A percentile compares a stretch with the other conserved stretches of the same genome.
These are phyloP conservation scores for Steccherinum ochraceum DNA, from an alignment of 768 basidiomycete genomes.

Conservation along the genomic window DNA sequence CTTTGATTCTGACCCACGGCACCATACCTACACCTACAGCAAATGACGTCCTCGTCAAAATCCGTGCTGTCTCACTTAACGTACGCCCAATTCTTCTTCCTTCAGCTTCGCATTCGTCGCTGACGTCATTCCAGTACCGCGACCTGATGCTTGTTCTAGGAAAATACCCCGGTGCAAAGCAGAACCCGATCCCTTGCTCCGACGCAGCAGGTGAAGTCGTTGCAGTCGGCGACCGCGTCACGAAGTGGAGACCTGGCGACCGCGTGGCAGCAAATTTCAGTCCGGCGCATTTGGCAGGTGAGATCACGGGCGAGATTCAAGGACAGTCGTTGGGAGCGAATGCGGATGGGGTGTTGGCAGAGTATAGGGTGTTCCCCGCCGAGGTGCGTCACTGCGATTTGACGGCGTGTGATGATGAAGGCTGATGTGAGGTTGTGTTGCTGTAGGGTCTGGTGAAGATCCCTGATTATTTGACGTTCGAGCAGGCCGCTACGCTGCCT, in stretches of 20 bases:
- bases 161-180: constrained; percentile 31
- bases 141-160: constrained; percentile 39
- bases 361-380: constrained; percentile 46
- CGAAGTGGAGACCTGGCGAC: constrained; percentile 45
- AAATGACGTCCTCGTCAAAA: constrained; percentile 47
- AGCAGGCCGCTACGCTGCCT: constrained; percentile 59
- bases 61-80: constrained; percentile 52
- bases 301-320: constrained; percentile 29
- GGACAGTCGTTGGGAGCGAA: constrained; percentile 38
- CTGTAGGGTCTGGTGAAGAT: constrained; percentile 4
- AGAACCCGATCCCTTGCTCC: constrained; percentile 25
- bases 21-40: constrained; percentile 30
- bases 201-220: constrained; percentile 56
- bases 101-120: not conserved
- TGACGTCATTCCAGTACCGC: constrained; percentile 34
- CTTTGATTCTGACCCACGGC: constrained; percentile 21
- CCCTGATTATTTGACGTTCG: constrained; percentile 45
- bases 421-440: not conserved
- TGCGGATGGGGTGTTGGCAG: constrained; percentile 45
- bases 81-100: constrained; percentile 3
- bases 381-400: constrained; percentile 23
- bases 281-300: constrained; percentile 41
- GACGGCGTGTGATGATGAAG: not conserved
- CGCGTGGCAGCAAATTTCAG: constrained; percentile 50
- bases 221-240: constrained; percentile 33